These are phyloP conservation scores for Alternaria alternata DNA, from an alignment of 2,329 filamentous ascomycete genomes.

Conservation along the genomic window DNA sequence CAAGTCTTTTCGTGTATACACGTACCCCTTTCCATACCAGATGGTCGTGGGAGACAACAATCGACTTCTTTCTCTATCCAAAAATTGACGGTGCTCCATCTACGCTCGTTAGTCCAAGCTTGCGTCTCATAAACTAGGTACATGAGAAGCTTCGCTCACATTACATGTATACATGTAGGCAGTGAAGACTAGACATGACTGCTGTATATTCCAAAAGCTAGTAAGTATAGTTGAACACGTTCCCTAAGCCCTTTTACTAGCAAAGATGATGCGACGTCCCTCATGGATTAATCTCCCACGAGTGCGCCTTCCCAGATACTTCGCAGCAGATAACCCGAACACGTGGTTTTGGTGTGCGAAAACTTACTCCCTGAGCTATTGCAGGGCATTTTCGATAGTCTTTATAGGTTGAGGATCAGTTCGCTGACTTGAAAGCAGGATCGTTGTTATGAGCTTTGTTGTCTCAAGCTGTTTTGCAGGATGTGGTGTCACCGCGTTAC, in stretches of 20 bases:
- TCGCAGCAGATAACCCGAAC: conserved; percentile 11
- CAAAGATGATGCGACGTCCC: conserved; percentile 4
- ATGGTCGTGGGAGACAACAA: neutral
- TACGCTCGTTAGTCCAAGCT: neutral
- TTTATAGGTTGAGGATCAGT: neutral
- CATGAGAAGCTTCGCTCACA: neutral
- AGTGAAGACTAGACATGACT: neutral
- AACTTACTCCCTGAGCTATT: conserved; percentile 10
- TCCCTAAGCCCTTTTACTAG: neutral
- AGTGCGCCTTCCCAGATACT: conserved; percentile 14
- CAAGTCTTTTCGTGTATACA: neutral
- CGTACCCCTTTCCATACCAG: neutral
- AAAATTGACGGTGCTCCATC: neutral
- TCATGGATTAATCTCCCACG: conserved; percentile 9
- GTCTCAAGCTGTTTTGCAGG: neutral
- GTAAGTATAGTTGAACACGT: neutral
- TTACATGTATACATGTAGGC: neutral
- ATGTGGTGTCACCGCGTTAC: neutral
- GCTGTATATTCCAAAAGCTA: neutral
- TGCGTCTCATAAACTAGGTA: neutral
- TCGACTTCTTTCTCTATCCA: neutral
- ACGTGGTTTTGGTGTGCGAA: conserved; percentile 18
- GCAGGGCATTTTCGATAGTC: neutral
- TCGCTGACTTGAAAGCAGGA: conserved; percentile 1
- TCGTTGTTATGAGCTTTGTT: neutral